Percentiles rank a stretch among this genome's conserved stretches.
phyloP scores from a whole-genome alignment of 2,329 filamentous ascomycete genomes.

The Botrytis hyacinthi region DNA sequence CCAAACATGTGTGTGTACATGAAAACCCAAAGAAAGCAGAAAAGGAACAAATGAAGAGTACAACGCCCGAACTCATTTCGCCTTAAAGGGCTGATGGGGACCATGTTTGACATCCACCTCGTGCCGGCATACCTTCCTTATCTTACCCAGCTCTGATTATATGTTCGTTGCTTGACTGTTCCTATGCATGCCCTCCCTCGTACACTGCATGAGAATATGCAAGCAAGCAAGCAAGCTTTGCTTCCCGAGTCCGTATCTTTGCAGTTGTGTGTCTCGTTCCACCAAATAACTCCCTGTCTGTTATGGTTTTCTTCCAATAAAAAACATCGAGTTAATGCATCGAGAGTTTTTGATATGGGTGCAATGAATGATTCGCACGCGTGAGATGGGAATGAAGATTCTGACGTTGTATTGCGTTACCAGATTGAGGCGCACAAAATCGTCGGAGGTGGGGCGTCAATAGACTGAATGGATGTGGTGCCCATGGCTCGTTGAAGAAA shows the following conservation, averaged over 20 bases:
- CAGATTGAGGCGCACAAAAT: slow-evolving; percentile 8
- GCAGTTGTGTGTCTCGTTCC: not conserved
- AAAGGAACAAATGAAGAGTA: not conserved
- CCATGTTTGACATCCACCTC: slow-evolving; percentile 11
- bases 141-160: not conserved
- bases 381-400: not conserved
- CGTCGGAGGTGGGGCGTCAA: slow-evolving; percentile 1
- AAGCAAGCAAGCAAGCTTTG: slow-evolving; percentile 17
- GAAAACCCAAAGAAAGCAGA: not conserved
- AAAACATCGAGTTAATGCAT: not conserved
- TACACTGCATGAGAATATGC: not conserved
- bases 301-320: not conserved
- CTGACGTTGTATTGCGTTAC: slow-evolving; percentile 7
- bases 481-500: slow-evolving; percentile 15
- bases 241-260: slow-evolving; percentile 15
- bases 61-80: not conserved
- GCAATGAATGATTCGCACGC: not conserved
- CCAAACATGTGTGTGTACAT: not conserved
- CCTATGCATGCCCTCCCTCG: slow-evolving; percentile 1
- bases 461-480: not conserved
- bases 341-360: not conserved
- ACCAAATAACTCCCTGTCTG: not conserved
- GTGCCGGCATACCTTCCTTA: slow-evolving; percentile 1
- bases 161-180: not conserved
- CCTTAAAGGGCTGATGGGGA: slow-evolving; percentile 20